Conservation (phyloP, 2,329 filamentous ascomycete genomes). For the Penicillium fuscoglaucum region DNA sequence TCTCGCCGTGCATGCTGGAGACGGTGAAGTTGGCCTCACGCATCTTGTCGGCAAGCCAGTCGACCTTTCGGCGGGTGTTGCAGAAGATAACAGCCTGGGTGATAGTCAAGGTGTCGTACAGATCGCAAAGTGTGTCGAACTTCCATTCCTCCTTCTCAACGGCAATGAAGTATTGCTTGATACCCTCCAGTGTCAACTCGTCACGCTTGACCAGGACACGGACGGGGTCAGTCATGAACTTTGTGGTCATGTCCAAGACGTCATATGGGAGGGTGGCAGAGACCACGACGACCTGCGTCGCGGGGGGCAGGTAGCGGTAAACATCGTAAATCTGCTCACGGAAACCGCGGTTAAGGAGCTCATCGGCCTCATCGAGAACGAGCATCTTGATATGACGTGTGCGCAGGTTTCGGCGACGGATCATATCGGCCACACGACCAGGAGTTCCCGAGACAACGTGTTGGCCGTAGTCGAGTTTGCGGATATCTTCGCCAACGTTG, state of each 20-base stretch:
- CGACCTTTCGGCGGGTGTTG: slow-evolving; percentile 99
- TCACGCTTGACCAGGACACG: slow-evolving; percentile 99
- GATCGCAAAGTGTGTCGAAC: slow-evolving; percentile 95
- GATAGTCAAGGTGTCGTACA: slow-evolving; percentile 99
- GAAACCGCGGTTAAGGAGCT: slow-evolving; percentile 98
- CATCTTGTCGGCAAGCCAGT: slow-evolving; percentile 99
- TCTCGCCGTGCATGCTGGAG: slow-evolving; percentile 99
- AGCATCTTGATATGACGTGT: slow-evolving; percentile 99
- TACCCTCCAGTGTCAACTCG: slow-evolving; percentile 98
- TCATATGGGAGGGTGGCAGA: slow-evolving; percentile 99
- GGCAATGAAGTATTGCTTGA: slow-evolving; percentile 99
- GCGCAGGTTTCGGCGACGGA: slow-evolving; percentile 94
- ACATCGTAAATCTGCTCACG: slow-evolving; percentile 99
- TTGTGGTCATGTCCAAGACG: slow-evolving; percentile 98
- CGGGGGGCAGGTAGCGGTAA: slow-evolving; percentile 97
- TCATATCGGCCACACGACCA: slow-evolving; percentile 99
- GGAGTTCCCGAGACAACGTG: slow-evolving; percentile 98
- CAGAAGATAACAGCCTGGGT: slow-evolving; percentile 99
- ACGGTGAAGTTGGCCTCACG: slow-evolving; percentile 98
- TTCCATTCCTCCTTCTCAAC: slow-evolving; percentile 99
- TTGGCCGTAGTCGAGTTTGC: slow-evolving; percentile 90
- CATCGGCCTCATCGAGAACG: slow-evolving; percentile 97
- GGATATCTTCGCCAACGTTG: slow-evolving; percentile 97
- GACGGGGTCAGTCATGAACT: slow-evolving; percentile 99
- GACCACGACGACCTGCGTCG: slow-evolving; percentile 95